Evolutionary conservation across 495 filamentous ascomycete genomes (phyloP).

Genomic region (Hyaloscypha bicolor): DNA sequence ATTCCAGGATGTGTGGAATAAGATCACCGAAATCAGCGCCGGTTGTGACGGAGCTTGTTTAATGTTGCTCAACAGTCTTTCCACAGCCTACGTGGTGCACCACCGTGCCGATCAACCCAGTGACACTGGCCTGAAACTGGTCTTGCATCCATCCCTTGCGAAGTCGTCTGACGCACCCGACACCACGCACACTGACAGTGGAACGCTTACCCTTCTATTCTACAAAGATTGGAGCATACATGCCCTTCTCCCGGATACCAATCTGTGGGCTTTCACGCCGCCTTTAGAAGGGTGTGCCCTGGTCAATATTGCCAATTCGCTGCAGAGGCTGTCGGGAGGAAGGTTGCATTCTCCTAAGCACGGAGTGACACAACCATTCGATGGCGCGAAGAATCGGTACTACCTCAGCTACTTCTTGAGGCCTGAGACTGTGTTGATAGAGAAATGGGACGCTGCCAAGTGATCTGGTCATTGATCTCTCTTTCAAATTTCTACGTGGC

Average conservation of each 20-base stretch:
- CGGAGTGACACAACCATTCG: slow-evolving; percentile 35
- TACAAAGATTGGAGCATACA: slow-evolving; percentile 28
- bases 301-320: slow-evolving; percentile 37
- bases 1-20: slow-evolving; percentile 13
- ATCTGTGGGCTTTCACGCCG: slow-evolving; percentile 18
- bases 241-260: slow-evolving; percentile 12
- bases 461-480: slow-evolving; percentile 4
- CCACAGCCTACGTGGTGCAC: slow-evolving; percentile 43
- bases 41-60: slow-evolving; percentile 42
- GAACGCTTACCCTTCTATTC: slow-evolving; percentile 34
- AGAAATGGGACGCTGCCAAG: slow-evolving; percentile 13
- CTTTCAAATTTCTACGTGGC: background rate
- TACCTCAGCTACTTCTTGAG: slow-evolving; percentile 38
- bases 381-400: slow-evolving; percentile 35
- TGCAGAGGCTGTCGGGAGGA: slow-evolving; percentile 33
- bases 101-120: slow-evolving; percentile 33
- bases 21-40: slow-evolving; percentile 17
- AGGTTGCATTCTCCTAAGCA: slow-evolving; percentile 34
- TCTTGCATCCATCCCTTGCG: slow-evolving; percentile 25
- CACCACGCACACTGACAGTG: slow-evolving; percentile 31
- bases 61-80: slow-evolving; percentile 55
- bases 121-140: slow-evolving; percentile 30
- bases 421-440: slow-evolving; percentile 29
- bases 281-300: slow-evolving; percentile 27
- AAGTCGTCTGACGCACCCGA: slow-evolving; percentile 24